These are phyloP conservation scores for Metschnikowia reukaufii DNA, from an alignment of 805 yeast genomes.

Conservation along the genomic window DNA sequence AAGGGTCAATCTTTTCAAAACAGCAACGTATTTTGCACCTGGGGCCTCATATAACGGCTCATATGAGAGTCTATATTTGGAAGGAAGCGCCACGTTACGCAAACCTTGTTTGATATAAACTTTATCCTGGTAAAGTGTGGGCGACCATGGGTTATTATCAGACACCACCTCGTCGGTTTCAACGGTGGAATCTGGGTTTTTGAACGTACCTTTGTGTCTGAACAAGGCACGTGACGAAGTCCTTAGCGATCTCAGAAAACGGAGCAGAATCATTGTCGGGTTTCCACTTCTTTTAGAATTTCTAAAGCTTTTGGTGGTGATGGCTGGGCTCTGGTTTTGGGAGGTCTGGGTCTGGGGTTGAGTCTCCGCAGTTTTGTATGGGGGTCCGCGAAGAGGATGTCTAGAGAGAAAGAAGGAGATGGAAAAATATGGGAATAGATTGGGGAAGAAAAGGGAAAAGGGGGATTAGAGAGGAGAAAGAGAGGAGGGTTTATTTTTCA, in stretches of 20 bases:
- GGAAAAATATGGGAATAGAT: no score
- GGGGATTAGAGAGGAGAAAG: background rate
- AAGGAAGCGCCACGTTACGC: slow-evolving; percentile 48
- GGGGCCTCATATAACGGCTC: slow-evolving; percentile 67
- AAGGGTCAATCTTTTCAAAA: slow-evolving; percentile 59
- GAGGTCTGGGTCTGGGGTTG: background rate
- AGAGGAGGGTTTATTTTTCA: no score
- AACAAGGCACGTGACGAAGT: slow-evolving; percentile 11
- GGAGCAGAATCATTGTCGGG: slow-evolving; percentile 9
- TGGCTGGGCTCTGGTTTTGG: background rate
- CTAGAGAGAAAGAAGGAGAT: no score
- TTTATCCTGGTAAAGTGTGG: slow-evolving; percentile 44
- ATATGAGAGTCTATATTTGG: slow-evolving; percentile 54
- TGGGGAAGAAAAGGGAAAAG: no score
- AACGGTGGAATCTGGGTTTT: slow-evolving; percentile 32
- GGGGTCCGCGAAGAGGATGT: background rate
- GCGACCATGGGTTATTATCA: slow-evolving; percentile 48
- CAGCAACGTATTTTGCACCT: slow-evolving; percentile 57
- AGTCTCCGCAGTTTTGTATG: background rate
- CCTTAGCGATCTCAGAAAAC: slow-evolving; percentile 10
- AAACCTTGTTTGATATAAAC: slow-evolving; percentile 39
- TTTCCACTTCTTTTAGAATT: background rate
- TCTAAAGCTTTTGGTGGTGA: background rate
- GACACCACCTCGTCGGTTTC: slow-evolving; percentile 44
- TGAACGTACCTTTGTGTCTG: slow-evolving; percentile 21